A percentile compares a stretch with the other conserved stretches of the same genome.
Conservation (phyloP, 2,329 filamentous ascomycete genomes). For the Penicillium sp. region DNA sequence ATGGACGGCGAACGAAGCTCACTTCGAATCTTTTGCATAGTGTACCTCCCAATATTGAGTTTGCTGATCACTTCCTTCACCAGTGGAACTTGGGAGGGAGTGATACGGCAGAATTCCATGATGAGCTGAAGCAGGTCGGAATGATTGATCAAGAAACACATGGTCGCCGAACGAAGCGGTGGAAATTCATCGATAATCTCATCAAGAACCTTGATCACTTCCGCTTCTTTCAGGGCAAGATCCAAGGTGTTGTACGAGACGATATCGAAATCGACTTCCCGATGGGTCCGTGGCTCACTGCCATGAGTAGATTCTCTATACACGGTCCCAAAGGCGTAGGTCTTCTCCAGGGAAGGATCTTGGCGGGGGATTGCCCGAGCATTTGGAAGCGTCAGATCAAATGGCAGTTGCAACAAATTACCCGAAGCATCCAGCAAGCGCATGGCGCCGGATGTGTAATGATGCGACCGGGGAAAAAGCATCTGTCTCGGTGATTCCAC, state of each 20-base stretch:
- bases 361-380: slow-evolving; percentile 71
- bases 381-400: slow-evolving; percentile 83
- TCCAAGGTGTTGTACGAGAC: slow-evolving; percentile 77
- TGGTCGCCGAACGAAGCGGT: slow-evolving; percentile 60
- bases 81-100: slow-evolving; percentile 57
- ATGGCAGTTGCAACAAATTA: slow-evolving; percentile 88
- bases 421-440: slow-evolving; percentile 76
- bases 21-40: slow-evolving; percentile 74
- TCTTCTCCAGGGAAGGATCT: slow-evolving; percentile 61
- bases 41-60: slow-evolving; percentile 72
- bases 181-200: slow-evolving; percentile 81
- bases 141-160: slow-evolving; percentile 90
- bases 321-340: slow-evolving; percentile 81
- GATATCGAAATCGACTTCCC: slow-evolving; percentile 94
- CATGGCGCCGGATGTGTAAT: slow-evolving; percentile 70
- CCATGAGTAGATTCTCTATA: slow-evolving; percentile 74
- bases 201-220: slow-evolving; percentile 88
- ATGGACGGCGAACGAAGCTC: slow-evolving; percentile 76
- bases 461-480: slow-evolving; percentile 73
- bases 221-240: slow-evolving; percentile 82
- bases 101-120: slow-evolving; percentile 84
- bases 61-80: slow-evolving; percentile 82
- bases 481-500: slow-evolving; percentile 69
- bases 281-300: slow-evolving; percentile 73
- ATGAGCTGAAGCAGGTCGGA: slow-evolving; percentile 78